These are phyloP conservation scores for Fraxinus xanthoxyloides DNA, from an alignment of 305 asterid species.

Conservation along the genomic window DNA sequence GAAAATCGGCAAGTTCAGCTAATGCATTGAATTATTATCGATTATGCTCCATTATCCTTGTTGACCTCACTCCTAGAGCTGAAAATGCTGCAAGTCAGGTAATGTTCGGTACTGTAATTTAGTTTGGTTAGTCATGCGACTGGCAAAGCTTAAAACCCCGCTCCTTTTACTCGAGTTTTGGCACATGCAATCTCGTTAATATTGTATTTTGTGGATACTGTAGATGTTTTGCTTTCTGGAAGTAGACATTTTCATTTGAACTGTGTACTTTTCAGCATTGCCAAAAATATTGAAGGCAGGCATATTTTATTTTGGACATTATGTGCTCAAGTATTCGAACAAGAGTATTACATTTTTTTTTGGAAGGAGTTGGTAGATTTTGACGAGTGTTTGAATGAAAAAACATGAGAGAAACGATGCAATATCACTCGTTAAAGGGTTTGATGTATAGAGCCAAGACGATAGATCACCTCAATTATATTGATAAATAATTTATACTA, in stretches of 20 bases:
- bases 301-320: background rate
- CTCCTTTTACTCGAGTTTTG: constrained; percentile 23
- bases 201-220: constrained; percentile 9
- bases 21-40: constrained; percentile 11
- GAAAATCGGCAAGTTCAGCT: constrained; percentile 63
- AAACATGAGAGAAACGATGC: background rate
- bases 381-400: background rate
- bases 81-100: constrained; percentile 10
- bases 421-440: background rate
- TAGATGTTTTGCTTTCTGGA: background rate
- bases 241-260: background rate
- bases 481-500: background rate
- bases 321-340: background rate
- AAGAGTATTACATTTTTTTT: background rate
- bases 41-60: background rate
- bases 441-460: background rate
- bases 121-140: constrained; percentile 22
- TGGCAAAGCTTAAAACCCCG: constrained; percentile 13
- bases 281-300: background rate
- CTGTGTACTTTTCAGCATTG: background rate
- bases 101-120: constrained; percentile 17
- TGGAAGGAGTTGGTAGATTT: background rate
- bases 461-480: background rate
- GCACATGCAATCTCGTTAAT: constrained; percentile 11
- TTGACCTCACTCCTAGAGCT: background rate